phyloP scores from a whole-genome alignment of 257 asterid genomes.

The Solanum clarkiae region DNA sequence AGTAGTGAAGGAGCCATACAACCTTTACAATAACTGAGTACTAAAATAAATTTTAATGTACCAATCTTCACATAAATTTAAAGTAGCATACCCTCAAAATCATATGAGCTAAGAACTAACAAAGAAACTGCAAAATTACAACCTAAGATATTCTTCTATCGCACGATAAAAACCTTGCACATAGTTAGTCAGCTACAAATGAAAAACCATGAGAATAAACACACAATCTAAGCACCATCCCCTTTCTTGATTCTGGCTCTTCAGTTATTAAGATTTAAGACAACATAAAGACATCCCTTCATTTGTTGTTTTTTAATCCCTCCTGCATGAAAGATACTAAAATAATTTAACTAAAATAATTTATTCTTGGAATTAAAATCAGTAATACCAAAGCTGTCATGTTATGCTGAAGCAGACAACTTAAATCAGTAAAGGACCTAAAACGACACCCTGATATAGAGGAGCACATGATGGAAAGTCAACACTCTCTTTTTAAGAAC shows the following conservation, averaged over 20 bases:
- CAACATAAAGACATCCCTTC: background rate
- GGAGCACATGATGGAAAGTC: background rate
- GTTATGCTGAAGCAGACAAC: background rate
- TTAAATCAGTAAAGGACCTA: background rate
- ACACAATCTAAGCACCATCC: background rate
- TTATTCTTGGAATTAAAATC: background rate
- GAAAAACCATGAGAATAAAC: background rate
- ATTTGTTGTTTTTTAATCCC: background rate
- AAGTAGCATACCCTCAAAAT: background rate
- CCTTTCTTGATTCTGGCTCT: background rate
- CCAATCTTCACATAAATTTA: background rate
- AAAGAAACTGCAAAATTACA: background rate
- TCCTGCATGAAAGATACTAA: background rate
- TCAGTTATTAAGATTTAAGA: background rate
- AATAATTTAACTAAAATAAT: background rate
- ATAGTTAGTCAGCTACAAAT: background rate
- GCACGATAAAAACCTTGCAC: background rate
- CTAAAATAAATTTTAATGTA: background rate
- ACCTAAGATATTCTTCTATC: background rate
- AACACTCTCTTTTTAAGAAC: background rate
- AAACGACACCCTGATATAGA: background rate
- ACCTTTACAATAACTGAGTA: background rate
- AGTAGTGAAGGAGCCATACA: no score
- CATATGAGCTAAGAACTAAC: background rate
- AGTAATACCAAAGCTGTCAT: background rate